A percentile compares a stretch with the other conserved stretches of the same genome.
These are phyloP conservation scores for Nitzschia palea DNA, from an alignment of 108 stramenopile species.

Conservation along the genomic window DNA sequence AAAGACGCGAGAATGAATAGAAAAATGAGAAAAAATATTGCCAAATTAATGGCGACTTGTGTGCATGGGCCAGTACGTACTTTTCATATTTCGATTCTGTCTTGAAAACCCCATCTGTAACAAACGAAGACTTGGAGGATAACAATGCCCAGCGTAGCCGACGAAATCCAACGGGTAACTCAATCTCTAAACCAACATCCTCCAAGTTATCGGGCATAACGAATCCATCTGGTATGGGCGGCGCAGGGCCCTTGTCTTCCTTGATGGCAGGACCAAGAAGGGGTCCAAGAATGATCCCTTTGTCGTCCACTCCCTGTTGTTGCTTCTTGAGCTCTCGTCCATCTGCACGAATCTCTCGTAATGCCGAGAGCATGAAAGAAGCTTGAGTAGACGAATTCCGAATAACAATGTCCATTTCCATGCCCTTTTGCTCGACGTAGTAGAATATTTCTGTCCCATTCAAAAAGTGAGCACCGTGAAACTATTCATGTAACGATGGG, in stretches of 20 bases:
- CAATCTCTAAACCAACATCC: slow-evolving; percentile 69
- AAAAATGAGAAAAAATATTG: neutral
- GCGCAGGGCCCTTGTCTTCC: slow-evolving; percentile 56
- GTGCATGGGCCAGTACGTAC: slow-evolving; percentile 14
- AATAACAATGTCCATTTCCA: slow-evolving; percentile 82
- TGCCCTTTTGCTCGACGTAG: slow-evolving; percentile 79
- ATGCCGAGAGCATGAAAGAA: slow-evolving; percentile 75
- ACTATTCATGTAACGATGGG: neutral
- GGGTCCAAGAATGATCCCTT: slow-evolving; percentile 52
- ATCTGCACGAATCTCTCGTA: slow-evolving; percentile 69
- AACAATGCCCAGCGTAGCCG: slow-evolving; percentile 75
- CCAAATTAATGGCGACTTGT: neutral
- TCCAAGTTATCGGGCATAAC: slow-evolving; percentile 62
- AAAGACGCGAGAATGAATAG: neutral
- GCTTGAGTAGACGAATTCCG: slow-evolving; percentile 52
- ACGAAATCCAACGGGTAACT: slow-evolving; percentile 73
- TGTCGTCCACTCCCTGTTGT: slow-evolving; percentile 40
- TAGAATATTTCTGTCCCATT: slow-evolving; percentile 73
- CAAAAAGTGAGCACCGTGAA: neutral
- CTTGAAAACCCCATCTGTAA: slow-evolving; percentile 54
- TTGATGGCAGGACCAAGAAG: slow-evolving; percentile 67
- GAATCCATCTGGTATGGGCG: slow-evolving; percentile 48
- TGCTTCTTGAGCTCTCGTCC: slow-evolving; percentile 53
- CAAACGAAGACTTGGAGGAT: slow-evolving; percentile 49
- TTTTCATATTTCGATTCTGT: slow-evolving; percentile 65